Evolutionary conservation across 768 basidiomycete species (phyloP), one percentile per base, ranked within the genome.

Genomic region (Tubosaeta brunneosetosa): DNA sequence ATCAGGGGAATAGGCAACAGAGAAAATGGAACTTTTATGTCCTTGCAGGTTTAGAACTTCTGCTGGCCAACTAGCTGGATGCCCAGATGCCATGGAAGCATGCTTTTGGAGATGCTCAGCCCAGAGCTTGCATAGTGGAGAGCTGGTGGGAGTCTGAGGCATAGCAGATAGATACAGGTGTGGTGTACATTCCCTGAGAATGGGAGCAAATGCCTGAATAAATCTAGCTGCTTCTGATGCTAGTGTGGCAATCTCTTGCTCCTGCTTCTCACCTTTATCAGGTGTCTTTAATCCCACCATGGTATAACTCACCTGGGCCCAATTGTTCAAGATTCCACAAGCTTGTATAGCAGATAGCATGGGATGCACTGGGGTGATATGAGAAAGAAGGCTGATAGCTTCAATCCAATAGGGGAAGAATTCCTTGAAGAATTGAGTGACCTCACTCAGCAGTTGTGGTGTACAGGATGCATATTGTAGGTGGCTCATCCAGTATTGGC

Each of bases 371-470:
- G 33, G 10, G 43, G 27, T 9, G 8, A n/a, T 6, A 9, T 8
- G 13, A 14, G 42, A 46, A 16, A 17, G 11, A 47, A 45, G 22
- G 22, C 49, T 34, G 50, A 31, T 36, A 49, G 36, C 8, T 44
- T 43, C n/a, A n/a, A 40, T 22, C 22, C 22, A 22, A 22, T 22
- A 22, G 22, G 22, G 22, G 22, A 22, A 22, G 22, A 22, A 22
- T 10, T 31, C 16, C 31, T 50, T 50, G 32, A 54, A 51, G 46
- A 57, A 57, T 2, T 4, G 7, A 1, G 46, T 47, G 7, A 55
- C 19, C 2, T 51, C 41, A 25, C n/a, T 3, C 27, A 47, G n/a
- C 34, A 51, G 26, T 7, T 22, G 13, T 38, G 42, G 40, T 22
- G 49, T 47, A 38, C 10, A 38, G 3, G 17, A 12, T 1, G 31